These are phyloP conservation scores for Cyclocybe aegerita DNA, from an alignment of 768 basidiomycete species.

Conservation along the genomic window DNA sequence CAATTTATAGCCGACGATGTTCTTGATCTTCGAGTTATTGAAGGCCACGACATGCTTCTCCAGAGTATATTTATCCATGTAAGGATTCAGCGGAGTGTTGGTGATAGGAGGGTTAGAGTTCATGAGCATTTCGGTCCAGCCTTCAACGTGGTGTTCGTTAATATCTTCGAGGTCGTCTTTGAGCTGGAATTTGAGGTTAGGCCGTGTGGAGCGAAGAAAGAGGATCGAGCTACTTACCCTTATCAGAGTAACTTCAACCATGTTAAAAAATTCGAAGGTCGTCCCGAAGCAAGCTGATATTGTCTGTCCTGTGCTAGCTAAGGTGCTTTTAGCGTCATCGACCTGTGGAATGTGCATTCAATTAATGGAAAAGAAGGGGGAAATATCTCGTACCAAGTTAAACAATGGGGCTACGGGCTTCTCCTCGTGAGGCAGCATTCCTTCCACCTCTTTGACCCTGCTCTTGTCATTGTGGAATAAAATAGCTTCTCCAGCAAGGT, in stretches of 20 bases:
- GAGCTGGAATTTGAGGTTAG: slow-evolving; percentile 38
- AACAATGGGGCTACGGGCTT: slow-evolving; percentile 77
- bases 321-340: slow-evolving; percentile 74
- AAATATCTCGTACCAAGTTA: slow-evolving; percentile 58
- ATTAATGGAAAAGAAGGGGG: neutral
- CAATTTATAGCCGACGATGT: slow-evolving; percentile 67
- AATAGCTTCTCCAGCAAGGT: slow-evolving; percentile 66
- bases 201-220: neutral
- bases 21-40: slow-evolving; percentile 72
- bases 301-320: slow-evolving; percentile 62
- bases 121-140: slow-evolving; percentile 81
- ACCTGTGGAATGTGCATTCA: slow-evolving; percentile 39
- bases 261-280: slow-evolving; percentile 76
- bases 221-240: slow-evolving; percentile 43
- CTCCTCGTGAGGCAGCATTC: slow-evolving; percentile 53
- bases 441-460: slow-evolving; percentile 62
- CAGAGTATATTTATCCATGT: slow-evolving; percentile 74
- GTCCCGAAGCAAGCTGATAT: slow-evolving; percentile 76
- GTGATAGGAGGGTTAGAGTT: slow-evolving; percentile 69
- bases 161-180: slow-evolving; percentile 81
- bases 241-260: slow-evolving; percentile 64
- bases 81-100: slow-evolving; percentile 73
- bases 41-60: slow-evolving; percentile 70
- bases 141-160: slow-evolving; percentile 79
- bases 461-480: slow-evolving; percentile 70